phyloP scores from a whole-genome alignment of 305 asterid genomes.

The Caryopteris hybrid region DNA sequence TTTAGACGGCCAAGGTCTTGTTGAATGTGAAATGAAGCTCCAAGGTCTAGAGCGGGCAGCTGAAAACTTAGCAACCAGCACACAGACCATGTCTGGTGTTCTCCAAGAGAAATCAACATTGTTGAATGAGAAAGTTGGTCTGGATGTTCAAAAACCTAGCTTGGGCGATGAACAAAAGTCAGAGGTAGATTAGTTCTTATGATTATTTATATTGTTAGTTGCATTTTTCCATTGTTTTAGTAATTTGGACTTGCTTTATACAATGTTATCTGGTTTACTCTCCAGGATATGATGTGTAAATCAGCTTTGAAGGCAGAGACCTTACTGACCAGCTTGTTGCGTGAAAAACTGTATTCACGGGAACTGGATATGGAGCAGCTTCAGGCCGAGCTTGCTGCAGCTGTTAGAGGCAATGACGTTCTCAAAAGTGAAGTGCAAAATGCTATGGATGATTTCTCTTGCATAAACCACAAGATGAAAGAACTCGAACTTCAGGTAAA shows the following conservation, averaged over 20 bases:
- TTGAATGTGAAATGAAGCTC: constrained; percentile 87
- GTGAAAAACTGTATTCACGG: constrained; percentile 82
- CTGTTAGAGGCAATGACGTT: constrained; percentile 71
- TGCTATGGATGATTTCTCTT: constrained; percentile 69
- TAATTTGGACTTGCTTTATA: constrained; percentile 2
- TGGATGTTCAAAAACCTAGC: constrained; percentile 17
- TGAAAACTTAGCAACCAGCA: constrained; percentile 55
- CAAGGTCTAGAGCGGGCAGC: constrained; percentile 88
- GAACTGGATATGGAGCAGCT: constrained; percentile 80
- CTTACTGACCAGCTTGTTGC: constrained; percentile 66
- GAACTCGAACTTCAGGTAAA: constrained; percentile 84
- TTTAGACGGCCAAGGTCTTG: constrained; percentile 51
- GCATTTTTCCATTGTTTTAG: neutral
- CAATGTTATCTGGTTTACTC: constrained; percentile 18
- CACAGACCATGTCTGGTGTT: constrained; percentile 47
- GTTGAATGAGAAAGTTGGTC: constrained; percentile 31
- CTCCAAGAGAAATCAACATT: constrained; percentile 46
- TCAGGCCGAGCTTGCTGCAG: constrained; percentile 91
- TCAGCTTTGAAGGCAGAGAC: constrained; percentile 82
- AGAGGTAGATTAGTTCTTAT: constrained; percentile 43
- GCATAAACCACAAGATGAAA: constrained; percentile 73
- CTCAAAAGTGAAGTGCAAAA: constrained; percentile 84
- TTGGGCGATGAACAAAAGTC: constrained; percentile 34
- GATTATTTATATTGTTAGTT: constrained; percentile 1
- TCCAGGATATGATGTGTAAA: constrained; percentile 48